Conservation (phyloP, 176 grass and related monocot genomes). For the Oryza glaberrima region DNA sequence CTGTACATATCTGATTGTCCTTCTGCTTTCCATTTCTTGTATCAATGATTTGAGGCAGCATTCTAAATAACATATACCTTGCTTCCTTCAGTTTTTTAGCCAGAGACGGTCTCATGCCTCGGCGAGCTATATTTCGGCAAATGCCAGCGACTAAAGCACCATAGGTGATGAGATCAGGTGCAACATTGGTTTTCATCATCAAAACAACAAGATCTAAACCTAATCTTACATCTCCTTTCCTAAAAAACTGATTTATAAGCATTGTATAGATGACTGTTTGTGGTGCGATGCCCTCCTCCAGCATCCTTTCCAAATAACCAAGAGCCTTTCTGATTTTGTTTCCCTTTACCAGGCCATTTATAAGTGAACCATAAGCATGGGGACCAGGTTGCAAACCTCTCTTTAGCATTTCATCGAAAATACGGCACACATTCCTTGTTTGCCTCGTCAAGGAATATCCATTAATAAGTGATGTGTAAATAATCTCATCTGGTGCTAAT, state of each 20-base stretch:
- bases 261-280: conserved; percentile 54
- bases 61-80: conserved; percentile 43
- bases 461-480: conserved; percentile 46
- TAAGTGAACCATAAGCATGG: conserved; percentile 37
- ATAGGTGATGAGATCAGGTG: conserved; percentile 44
- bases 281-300: conserved; percentile 45
- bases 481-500: conserved; percentile 39
- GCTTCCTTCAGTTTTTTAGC: conserved; percentile 31
- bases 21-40: background rate
- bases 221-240: conserved; percentile 31
- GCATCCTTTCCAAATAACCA: conserved; percentile 47
- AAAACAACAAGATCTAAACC: conserved; percentile 40
- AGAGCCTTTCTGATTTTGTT: conserved; percentile 35
- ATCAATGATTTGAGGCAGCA: conserved; percentile 36
- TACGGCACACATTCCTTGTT: background rate
- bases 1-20: background rate
- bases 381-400: conserved; percentile 38
- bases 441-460: conserved; percentile 32
- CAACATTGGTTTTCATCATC: conserved; percentile 42
- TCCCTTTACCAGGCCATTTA: conserved; percentile 48
- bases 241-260: conserved; percentile 51
- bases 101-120: conserved; percentile 27
- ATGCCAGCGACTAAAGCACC: conserved; percentile 41
- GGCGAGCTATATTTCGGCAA: conserved; percentile 34
- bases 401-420: conserved; percentile 53